Base-by-base conservation (phyloP, 352 stramenopile genomes). In the Phytophthora melonis region DNA sequence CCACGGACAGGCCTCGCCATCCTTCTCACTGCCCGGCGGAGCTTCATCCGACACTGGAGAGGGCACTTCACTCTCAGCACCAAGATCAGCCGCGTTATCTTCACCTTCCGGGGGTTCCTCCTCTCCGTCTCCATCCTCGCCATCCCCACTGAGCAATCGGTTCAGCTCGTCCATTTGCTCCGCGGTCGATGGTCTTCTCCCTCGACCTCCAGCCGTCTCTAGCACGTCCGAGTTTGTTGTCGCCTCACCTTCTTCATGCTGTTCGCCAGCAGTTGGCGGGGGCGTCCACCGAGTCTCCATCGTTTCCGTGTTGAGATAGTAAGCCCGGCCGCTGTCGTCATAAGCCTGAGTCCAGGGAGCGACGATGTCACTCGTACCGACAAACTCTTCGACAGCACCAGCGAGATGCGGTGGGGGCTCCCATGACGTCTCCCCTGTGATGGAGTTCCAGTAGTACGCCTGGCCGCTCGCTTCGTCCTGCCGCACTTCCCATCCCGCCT, bases 151-250 rank as follows among this genome's bases (percentile, higher is more conserved):
- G 1, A 90, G 72, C 36, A 91, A 43, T 16, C 70, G 79, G 64
- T 91, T 90, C 2, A 93, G 66, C 23, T 86, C 70, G 11, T 79
- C 68, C 80, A 93, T 90, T 76, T 91, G 77, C 57, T 93, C 86
- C 1, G 86, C 82, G 47, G 85, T 92, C 2, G 81, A 88, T 8
- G 81, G 75, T 23, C 81, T 80, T 23, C 54, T 71, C 3, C 70
- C 63, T 60, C 60, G 43, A 41, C 62, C 67, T 65, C 67, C 57
- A 7, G 67, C 66, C 59, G 63, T n/a, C 18, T 41, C 43, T 23
- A 71, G 21, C 32, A 57, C 61, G 55, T 60, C 52, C 18, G 16
- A 5, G n/a, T 60, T 39, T 5, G 27, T 54, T 43, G 30, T n/a
- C 3, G 3, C 19, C 3, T 23, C 10, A n/a, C 3, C 21, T 36